Evolutionary conservation across 2,329 filamentous ascomycete genomes (phyloP).

Genomic region (Ophiostoma himal-ulmi): DNA sequence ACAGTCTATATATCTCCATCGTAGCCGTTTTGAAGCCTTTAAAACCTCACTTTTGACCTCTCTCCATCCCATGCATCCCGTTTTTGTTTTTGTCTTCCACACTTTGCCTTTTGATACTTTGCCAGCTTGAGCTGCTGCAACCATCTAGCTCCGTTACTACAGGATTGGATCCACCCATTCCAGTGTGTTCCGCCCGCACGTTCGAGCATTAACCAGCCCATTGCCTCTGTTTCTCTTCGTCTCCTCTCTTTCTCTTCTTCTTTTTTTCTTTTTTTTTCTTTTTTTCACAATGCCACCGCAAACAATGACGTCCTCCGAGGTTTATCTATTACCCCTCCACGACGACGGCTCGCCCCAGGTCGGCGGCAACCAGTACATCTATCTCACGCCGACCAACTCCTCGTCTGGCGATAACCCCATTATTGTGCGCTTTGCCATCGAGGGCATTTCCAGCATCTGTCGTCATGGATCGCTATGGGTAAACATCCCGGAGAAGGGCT

Average conservation of each 20-base stretch:
- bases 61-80: neutral
- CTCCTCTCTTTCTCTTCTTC: neutral
- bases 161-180: conserved; percentile 7
- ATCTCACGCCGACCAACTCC: conserved; percentile 60
- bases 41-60: neutral
- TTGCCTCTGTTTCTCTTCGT: neutral
- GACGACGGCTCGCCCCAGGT: conserved; percentile 91
- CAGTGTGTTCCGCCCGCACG: neutral
- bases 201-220: neutral
- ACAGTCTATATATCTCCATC: neutral
- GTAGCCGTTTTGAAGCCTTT: neutral
- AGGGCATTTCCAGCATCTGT: conserved; percentile 93
- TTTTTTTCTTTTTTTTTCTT: neutral
- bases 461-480: conserved; percentile 92
- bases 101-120: neutral
- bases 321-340: conserved; percentile 85
- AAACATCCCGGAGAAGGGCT: conserved; percentile 77
- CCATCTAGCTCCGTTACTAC: conserved; percentile 6
- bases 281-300: conserved; percentile 48
- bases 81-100: neutral
- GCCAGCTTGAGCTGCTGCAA: neutral
- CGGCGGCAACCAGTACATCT: conserved; percentile 75
- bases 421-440: conserved; percentile 78
- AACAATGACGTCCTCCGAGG: conserved; percentile 61
- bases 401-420: conserved; percentile 53